A percentile compares a stretch with the other conserved stretches of the same genome.
Evolutionary conservation across 1,139 yeast genomes (phyloP).

Genomic region (Geotrichum carabidarum): DNA sequence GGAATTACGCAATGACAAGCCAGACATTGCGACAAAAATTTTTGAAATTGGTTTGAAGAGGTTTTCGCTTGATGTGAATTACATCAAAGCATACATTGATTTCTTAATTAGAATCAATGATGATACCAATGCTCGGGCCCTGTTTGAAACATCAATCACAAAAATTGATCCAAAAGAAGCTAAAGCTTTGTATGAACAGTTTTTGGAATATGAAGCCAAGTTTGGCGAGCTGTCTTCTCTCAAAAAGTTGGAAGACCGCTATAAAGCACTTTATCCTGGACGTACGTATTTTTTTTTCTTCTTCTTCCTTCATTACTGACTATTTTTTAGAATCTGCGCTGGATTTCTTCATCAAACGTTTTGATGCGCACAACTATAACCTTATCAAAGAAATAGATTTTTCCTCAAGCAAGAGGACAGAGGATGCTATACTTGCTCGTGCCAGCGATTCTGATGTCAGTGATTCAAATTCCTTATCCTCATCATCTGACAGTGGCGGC

Average conservation of each 20-base stretch:
- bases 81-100: conserved; percentile 63
- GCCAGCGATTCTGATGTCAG: conserved; percentile 6
- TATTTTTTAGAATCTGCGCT: conserved; percentile 23
- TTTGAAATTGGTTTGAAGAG: conserved; percentile 74
- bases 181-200: conserved; percentile 45
- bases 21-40: conserved; percentile 67
- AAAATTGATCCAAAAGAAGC: conserved; percentile 40
- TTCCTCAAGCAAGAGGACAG: neutral
- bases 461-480: neutral
- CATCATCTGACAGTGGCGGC: conserved; percentile 6
- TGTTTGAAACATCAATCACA: conserved; percentile 63
- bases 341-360: conserved; percentile 38
- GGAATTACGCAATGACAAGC: conserved; percentile 60
- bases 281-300: neutral
- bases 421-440: neutral
- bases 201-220: conserved; percentile 50
- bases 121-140: conserved; percentile 73
- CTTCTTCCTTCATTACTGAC: neutral
- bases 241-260: conserved; percentile 60
- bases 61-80: conserved; percentile 50
- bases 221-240: conserved; percentile 67
- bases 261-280: conserved; percentile 59
- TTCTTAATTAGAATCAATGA: conserved; percentile 70
- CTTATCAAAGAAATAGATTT: conserved; percentile 46
- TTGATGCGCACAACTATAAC: conserved; percentile 42